Evolutionary conservation across 2,329 filamentous ascomycete species (phyloP).

Genomic region (Phoma sp.): DNA sequence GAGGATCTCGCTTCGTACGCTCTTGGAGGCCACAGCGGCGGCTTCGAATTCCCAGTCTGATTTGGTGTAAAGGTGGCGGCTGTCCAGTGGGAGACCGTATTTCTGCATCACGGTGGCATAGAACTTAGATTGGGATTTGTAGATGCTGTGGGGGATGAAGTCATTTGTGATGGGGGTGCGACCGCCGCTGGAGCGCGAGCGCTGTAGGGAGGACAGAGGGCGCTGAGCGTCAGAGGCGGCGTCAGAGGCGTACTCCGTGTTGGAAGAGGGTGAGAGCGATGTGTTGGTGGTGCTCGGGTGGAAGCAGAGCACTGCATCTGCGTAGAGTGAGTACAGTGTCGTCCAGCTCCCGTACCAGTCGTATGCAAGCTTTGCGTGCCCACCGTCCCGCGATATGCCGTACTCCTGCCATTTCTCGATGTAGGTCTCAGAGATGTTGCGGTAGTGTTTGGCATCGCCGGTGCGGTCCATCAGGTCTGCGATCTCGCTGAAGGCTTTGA

Average conservation of each 20-base stretch:
- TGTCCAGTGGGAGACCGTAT: conserved; percentile 83
- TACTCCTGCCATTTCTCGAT: conserved; percentile 73
- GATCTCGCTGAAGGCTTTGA: conserved; percentile 77
- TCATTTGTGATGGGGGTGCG: conserved; percentile 44
- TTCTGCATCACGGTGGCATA: conserved; percentile 79
- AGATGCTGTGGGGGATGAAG: conserved; percentile 78
- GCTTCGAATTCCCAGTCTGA: conserved; percentile 93
- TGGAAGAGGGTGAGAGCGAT: conserved; percentile 13
- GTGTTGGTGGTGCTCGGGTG: conserved; percentile 60
- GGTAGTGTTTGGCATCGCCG: conserved; percentile 64
- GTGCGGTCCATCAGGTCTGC: conserved; percentile 65
- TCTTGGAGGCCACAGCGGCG: conserved; percentile 74
- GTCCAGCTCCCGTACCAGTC: conserved; percentile 82
- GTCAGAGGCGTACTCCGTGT: conserved; percentile 10
- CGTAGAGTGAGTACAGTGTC: conserved; percentile 84
- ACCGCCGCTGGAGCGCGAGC: conserved; percentile 8
- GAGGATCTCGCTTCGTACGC: conserved; percentile 73
- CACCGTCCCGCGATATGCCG: conserved; percentile 70
- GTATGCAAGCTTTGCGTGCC: conserved; percentile 80
- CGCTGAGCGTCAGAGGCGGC: conserved; percentile 20
- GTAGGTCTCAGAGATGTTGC: conserved; percentile 69
- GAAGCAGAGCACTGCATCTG: conserved; percentile 81
- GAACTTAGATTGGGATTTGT: conserved; percentile 80
- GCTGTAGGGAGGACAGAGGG: conserved; percentile 24
- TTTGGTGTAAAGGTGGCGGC: conserved; percentile 82